A percentile compares a stretch with the other conserved stretches of the same genome.
These are phyloP conservation scores for Sodiomyces alkalinus DNA, from an alignment of 2,329 filamentous ascomycete genomes.

Conservation along the genomic window DNA sequence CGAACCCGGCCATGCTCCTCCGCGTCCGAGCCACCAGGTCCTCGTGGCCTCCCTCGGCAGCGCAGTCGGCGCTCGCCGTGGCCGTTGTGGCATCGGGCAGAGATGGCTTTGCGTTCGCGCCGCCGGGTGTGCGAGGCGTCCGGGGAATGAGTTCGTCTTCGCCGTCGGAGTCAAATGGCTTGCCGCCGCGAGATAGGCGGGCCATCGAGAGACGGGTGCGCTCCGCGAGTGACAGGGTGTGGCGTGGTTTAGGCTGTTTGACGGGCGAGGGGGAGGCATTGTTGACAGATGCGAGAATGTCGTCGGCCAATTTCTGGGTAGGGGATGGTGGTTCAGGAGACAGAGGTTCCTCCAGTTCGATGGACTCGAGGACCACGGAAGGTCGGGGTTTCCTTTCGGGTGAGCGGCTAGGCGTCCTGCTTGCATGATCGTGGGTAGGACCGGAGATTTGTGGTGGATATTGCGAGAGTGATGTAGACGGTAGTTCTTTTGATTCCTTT, in stretches of 20 bases:
- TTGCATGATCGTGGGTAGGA: too few relatives aligned
- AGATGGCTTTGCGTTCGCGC: conserved; percentile 13
- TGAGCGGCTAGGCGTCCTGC: conserved; percentile 2
- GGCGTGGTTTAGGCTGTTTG: conserved; percentile 31
- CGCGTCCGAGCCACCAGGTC: conserved; percentile 43
- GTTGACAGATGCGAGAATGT: conserved; percentile 39
- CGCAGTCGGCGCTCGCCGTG: conserved; percentile 7
- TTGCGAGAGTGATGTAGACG: not conserved
- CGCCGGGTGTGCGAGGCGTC: conserved; percentile 6
- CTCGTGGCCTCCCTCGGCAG: conserved; percentile 20
- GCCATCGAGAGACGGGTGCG: conserved; percentile 74
- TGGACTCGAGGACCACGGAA: not conserved
- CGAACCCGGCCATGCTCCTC: conserved; percentile 46
- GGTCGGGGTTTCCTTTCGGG: conserved; percentile 3
- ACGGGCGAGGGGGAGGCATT: conserved; percentile 41
- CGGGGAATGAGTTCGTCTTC: conserved; percentile 12
- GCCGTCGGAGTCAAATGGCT: conserved; percentile 12
- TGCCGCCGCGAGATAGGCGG: conserved; percentile 27
- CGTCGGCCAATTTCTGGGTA: conserved; percentile 36
- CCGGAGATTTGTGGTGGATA: not conserved
- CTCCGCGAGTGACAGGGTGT: conserved; percentile 53
- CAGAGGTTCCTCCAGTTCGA: conserved; percentile 4
- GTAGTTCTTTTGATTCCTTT: not conserved
- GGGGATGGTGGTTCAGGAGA: conserved; percentile 18
- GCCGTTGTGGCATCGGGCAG: conserved; percentile 6